phyloP scores from a whole-genome alignment of 305 asterid species.

The Coffea humblotiana region DNA sequence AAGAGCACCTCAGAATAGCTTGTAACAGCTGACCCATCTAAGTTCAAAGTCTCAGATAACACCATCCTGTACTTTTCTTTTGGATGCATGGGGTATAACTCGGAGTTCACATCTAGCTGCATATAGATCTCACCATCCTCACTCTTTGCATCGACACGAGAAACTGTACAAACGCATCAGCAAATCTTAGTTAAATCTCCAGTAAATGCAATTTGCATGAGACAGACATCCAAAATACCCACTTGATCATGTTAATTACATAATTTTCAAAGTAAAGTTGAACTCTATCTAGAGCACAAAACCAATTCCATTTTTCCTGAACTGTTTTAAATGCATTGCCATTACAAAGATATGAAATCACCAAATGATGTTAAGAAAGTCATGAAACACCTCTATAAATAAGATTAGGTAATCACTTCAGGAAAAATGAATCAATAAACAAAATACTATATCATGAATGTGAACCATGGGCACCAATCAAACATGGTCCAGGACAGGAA shows the following conservation, averaged over 20 bases:
- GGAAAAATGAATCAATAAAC: neutral
- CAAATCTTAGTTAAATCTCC: constrained; percentile 18
- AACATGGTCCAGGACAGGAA: neutral
- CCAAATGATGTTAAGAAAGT: neutral
- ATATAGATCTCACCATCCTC: constrained; percentile 45
- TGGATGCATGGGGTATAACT: constrained; percentile 60
- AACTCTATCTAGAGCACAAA: neutral
- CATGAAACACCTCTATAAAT: neutral
- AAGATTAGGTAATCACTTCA: too few species aligned
- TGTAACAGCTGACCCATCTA: constrained; percentile 52
- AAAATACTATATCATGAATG: neutral
- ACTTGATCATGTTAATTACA: neutral
- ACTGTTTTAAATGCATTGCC: neutral
- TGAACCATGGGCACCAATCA: neutral
- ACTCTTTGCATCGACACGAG: constrained; percentile 57
- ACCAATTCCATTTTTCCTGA: neutral
- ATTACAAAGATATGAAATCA: neutral
- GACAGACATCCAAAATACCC: neutral
- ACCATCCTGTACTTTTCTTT: constrained; percentile 64
- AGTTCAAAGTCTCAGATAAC: constrained; percentile 46
- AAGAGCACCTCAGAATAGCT: constrained; percentile 54
- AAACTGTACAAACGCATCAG: constrained; percentile 50
- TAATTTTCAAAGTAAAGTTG: neutral
- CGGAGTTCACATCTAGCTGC: constrained; percentile 67
- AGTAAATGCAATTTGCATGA: neutral